Conservation (phyloP, 2,329 filamentous ascomycete species). For the Paecilomyces fulvus region DNA sequence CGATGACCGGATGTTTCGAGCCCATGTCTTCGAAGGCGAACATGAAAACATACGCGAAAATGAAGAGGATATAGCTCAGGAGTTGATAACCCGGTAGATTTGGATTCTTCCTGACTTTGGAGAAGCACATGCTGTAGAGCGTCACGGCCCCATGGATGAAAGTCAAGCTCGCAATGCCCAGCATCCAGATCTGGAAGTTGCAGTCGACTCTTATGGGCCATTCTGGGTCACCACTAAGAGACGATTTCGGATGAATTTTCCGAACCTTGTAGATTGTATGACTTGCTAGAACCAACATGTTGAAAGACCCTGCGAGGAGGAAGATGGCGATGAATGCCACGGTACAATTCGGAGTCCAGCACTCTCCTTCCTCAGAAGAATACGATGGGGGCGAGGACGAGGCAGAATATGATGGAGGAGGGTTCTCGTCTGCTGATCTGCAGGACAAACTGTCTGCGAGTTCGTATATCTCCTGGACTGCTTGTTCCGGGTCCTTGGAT, state of each 20-base stretch:
- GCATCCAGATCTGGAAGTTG: neutral
- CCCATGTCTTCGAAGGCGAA: neutral
- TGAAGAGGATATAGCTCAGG: neutral
- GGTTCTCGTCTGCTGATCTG: neutral
- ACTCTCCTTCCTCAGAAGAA: neutral
- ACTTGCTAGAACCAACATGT: neutral
- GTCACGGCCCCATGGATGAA: neutral
- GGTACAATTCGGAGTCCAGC: neutral
- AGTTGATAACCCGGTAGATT: neutral
- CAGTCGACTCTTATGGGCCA: neutral
- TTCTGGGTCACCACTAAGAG: neutral
- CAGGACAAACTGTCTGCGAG: neutral
- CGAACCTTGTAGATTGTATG: neutral
- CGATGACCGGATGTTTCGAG: neutral
- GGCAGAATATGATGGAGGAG: neutral
- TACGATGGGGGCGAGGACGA: neutral
- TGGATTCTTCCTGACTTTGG: neutral
- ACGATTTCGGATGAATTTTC: neutral
- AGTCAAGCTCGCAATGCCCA: neutral
- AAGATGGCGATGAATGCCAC: neutral
- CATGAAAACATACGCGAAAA: neutral
- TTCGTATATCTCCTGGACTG: neutral
- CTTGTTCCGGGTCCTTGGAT: neutral
- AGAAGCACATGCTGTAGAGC: neutral
- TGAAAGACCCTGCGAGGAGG: neutral